These are phyloP conservation scores for Royoungia palumana DNA, from an alignment of 768 basidiomycete species.

Conservation along the genomic window DNA sequence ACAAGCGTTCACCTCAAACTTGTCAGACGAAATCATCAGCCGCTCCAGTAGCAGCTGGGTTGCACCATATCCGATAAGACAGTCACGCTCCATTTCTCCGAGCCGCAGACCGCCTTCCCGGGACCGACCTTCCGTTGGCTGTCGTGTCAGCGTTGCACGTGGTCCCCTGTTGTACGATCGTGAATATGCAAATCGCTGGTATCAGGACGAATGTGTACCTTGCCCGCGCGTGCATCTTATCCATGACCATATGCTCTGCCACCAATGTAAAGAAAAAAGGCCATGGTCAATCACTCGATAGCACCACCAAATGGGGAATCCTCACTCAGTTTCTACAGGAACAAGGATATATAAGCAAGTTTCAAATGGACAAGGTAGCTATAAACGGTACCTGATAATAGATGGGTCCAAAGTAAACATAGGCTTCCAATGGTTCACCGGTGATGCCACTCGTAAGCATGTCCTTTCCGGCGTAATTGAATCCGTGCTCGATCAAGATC, in stretches of 20 bases:
- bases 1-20: constrained; percentile 96
- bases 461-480: constrained; percentile 98
- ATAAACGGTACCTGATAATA: constrained; percentile 78
- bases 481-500: constrained; percentile 91
- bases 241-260: constrained; percentile 97
- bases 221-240: constrained; percentile 99
- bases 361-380: constrained; percentile 5
- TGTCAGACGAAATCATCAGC: constrained; percentile 98
- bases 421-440: constrained; percentile 93
- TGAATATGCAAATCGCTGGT: constrained; percentile 4
- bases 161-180: constrained; percentile 68
- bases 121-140: constrained; percentile 97
- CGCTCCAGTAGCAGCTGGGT: constrained; percentile 95
- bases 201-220: constrained; percentile 47
- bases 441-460: constrained; percentile 98
- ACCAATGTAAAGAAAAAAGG: constrained; percentile 1
- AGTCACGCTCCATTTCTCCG: constrained; percentile 99
- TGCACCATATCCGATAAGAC: constrained; percentile 97
- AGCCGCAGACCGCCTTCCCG: constrained; percentile 95
- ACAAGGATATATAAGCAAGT: not conserved
- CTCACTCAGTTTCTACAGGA: constrained; percentile 86
- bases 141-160: constrained; percentile 92
- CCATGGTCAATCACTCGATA: constrained; percentile 10
- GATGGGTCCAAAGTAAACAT: constrained; percentile 98
- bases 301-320: not conserved